These are phyloP conservation scores for Bruguiera gymnorhiza DNA, from an alignment of 345 rosid species.

Conservation along the genomic window DNA sequence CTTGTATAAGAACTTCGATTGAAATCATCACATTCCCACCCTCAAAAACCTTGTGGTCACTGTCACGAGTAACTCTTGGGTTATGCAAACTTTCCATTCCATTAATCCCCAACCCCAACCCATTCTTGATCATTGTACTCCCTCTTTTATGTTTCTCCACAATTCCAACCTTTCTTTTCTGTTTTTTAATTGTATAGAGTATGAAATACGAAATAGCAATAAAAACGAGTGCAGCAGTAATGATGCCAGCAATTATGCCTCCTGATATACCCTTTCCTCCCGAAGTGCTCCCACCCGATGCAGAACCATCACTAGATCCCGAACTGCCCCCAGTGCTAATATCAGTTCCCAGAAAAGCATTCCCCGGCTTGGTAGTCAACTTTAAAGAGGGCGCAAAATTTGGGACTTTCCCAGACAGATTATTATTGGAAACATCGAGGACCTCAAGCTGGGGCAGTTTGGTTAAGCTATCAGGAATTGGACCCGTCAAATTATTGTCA, in stretches of 20 bases:
- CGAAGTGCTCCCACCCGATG: not conserved
- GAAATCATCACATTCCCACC: constrained; percentile 23
- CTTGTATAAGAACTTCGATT: constrained; percentile 26
- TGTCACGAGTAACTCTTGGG: constrained; percentile 15
- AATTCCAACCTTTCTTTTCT: constrained; percentile 5
- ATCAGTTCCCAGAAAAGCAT: not conserved
- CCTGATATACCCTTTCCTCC: not conserved
- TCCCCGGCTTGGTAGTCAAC: not conserved
- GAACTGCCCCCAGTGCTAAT: not conserved
- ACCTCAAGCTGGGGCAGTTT: constrained; percentile 20
- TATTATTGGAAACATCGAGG: not conserved
- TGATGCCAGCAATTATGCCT: constrained; percentile 21
- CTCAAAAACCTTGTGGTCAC: constrained; percentile 17
- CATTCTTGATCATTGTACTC: constrained; percentile 4
- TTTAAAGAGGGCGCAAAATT: not conserved
- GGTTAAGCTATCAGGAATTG: constrained; percentile 61
- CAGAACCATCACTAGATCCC: not conserved
- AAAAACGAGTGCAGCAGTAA: constrained; percentile 15
- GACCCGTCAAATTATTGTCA: constrained; percentile 58
- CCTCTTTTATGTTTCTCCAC: constrained; percentile 4
- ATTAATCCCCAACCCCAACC: constrained; percentile 7
- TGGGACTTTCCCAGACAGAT: not conserved
- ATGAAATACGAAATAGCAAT: constrained; percentile 13
- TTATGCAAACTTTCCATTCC: constrained; percentile 4
- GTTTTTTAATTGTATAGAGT: constrained; percentile 15